Evolutionary conservation across 495 filamentous ascomycete genomes (phyloP).

Genomic region (Penicillium salamii): DNA sequence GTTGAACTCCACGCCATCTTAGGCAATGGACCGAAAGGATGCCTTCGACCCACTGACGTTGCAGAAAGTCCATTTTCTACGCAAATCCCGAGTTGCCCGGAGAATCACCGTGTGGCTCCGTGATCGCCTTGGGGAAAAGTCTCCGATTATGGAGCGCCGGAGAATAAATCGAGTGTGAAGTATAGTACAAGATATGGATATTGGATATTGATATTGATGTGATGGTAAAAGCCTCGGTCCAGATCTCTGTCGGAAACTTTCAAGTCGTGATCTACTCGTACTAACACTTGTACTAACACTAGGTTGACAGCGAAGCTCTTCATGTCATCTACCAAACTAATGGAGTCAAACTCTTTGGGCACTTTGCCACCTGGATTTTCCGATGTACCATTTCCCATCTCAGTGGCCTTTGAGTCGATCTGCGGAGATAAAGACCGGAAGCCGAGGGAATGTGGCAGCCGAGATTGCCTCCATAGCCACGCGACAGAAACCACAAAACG

Average conservation of each 20-base stretch:
- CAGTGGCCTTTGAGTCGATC: slow-evolving; percentile 2
- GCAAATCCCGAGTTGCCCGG: slow-evolving; percentile 22
- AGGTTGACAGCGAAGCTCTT: not conserved
- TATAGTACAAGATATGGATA: not conserved
- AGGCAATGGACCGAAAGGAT: slow-evolving; percentile 14
- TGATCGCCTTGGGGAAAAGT: slow-evolving; percentile 1
- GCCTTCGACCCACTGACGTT: slow-evolving; percentile 14
- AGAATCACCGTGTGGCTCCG: slow-evolving; percentile 8
- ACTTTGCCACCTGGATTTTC: no score
- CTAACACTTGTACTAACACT: no score
- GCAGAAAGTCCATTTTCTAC: not conserved
- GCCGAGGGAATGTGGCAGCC: slow-evolving; percentile 4
- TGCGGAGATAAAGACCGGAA: slow-evolving; percentile 11
- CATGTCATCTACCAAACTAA: not conserved
- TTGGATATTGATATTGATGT: not conserved
- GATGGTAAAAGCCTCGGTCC: not conserved
- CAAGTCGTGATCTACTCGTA: not conserved
- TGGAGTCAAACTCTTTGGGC: no score
- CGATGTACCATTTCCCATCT: not conserved
- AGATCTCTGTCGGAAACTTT: no score
- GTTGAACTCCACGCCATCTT: slow-evolving; percentile 17
- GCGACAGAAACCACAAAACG: slow-evolving; percentile 9
- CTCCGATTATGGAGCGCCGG: not conserved
- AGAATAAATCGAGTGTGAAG: not conserved
- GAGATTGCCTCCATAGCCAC: slow-evolving; percentile 2